Conservation (phyloP, 1,284 basidiomycete genomes). For the Boletus semigastroideus region DNA sequence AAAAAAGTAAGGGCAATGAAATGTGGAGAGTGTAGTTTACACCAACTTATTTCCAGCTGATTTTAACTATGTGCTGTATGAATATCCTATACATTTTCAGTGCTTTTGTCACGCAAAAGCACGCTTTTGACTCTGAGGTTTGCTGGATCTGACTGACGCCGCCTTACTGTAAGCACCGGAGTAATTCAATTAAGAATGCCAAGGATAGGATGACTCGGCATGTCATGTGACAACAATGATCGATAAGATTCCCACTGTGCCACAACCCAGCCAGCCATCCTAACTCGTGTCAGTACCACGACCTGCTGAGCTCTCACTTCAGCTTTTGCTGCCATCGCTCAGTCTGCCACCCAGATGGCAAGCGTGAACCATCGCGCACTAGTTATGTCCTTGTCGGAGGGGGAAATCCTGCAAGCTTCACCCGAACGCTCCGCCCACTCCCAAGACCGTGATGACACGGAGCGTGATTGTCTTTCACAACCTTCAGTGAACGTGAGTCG, state of each 20-base stretch:
- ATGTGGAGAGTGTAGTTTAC: background rate
- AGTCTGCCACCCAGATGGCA: constrained; percentile 10
- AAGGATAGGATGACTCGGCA: background rate
- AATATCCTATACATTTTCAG: background rate
- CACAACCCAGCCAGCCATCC: constrained; percentile 9
- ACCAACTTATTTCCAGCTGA: background rate
- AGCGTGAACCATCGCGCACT: constrained; percentile 11
- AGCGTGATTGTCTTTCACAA: constrained; percentile 25
- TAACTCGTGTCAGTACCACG: constrained; percentile 29
- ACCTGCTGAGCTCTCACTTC: constrained; percentile 12
- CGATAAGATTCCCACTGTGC: constrained; percentile 31
- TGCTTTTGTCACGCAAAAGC: background rate
- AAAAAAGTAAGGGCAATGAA: background rate
- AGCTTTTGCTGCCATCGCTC: constrained; percentile 1
- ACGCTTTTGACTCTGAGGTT: background rate
- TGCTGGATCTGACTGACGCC: background rate
- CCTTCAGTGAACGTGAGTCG: constrained; percentile 29
- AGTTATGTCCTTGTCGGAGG: constrained; percentile 6
- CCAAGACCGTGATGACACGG: constrained; percentile 10
- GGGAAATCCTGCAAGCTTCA: constrained; percentile 1
- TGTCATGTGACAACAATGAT: constrained; percentile 23
- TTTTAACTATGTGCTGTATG: background rate
- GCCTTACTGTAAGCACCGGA: too few species aligned
- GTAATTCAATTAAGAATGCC: too few species aligned
- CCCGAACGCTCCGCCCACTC: background rate